phyloP scores from a whole-genome alignment of 805 yeast species.

The Yarrowia divulgata region DNA sequence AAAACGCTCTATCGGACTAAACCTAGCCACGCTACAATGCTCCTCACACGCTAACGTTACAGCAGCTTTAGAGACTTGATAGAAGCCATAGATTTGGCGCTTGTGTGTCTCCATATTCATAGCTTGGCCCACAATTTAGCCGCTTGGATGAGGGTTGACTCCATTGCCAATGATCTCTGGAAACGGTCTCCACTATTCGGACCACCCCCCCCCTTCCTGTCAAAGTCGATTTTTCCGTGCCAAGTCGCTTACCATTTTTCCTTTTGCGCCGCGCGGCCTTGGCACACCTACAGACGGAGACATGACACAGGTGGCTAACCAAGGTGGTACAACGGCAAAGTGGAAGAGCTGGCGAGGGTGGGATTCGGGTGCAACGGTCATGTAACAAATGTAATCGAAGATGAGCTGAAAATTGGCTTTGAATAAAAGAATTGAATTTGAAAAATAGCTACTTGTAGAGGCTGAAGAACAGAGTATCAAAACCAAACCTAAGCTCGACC shows the following conservation, averaged over 20 bases:
- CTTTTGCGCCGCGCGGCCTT: background rate
- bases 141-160: background rate
- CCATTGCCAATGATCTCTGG: too few relatives aligned
- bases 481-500: too few relatives aligned
- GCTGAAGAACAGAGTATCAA: too few relatives aligned
- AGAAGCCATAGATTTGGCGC: background rate
- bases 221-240: conserved; percentile 4
- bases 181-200: too few relatives aligned
- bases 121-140: background rate
- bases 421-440: too few relatives aligned
- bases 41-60: background rate
- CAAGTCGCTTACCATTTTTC: conserved; percentile 23
- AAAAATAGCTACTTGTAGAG: too few relatives aligned
- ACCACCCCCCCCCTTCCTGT: background rate
- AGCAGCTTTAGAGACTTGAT: background rate
- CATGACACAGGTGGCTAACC: conserved; percentile 4
- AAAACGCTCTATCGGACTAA: background rate
- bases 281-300: background rate
- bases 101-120: background rate
- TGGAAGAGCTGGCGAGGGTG: conserved; percentile 6
- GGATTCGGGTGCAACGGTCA: background rate
- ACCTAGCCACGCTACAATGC: background rate
- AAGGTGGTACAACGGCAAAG: background rate
- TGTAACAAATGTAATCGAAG: conserved; percentile 7
- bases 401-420: too few relatives aligned